Evolutionary conservation across 1,139 yeast species (phyloP).

Genomic region (Protomyces arabidopsidicola): DNA sequence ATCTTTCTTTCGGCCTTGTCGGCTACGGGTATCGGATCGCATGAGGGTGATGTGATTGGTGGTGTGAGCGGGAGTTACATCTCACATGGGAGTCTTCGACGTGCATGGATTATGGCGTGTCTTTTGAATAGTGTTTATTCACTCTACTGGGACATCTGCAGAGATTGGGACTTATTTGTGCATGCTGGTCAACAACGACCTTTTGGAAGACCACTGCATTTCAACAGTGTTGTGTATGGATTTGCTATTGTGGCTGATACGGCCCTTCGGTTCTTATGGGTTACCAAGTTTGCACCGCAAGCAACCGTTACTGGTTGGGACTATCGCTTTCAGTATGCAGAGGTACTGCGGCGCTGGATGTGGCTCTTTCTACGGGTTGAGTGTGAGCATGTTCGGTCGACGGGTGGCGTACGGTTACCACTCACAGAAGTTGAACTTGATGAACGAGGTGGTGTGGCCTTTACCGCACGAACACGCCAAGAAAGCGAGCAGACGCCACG

Average conservation of each 20-base stretch:
- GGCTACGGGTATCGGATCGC: conserved; percentile 28
- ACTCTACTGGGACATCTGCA: conserved; percentile 78
- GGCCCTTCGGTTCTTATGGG: conserved; percentile 55
- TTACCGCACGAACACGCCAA: not conserved
- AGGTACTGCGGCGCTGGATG: conserved; percentile 73
- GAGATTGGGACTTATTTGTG: conserved; percentile 71
- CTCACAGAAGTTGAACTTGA: conserved; percentile 3
- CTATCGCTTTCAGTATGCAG: conserved; percentile 55
- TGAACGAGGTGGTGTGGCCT: conserved; percentile 19
- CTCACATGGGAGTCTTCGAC: conserved; percentile 20
- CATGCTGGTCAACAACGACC: not conserved
- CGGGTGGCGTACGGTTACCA: conserved; percentile 1
- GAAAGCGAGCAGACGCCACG: not conserved
- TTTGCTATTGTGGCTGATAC: conserved; percentile 6
- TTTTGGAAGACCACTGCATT: not conserved
- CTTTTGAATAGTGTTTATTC: conserved; percentile 69
- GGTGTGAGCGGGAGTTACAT: conserved; percentile 22
- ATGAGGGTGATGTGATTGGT: conserved; percentile 13
- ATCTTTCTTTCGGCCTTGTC: conserved; percentile 42
- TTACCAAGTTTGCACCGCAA: conserved; percentile 47
- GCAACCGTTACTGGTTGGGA: conserved; percentile 32
- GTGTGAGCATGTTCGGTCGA: conserved; percentile 24
- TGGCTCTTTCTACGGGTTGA: conserved; percentile 87
- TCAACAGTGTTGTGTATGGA: not conserved
- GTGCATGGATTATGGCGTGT: conserved; percentile 50